These are phyloP conservation scores for Echinochloa phyllopogon DNA, from an alignment of 176 grass and related monocot genomes.

Conservation along the genomic window DNA sequence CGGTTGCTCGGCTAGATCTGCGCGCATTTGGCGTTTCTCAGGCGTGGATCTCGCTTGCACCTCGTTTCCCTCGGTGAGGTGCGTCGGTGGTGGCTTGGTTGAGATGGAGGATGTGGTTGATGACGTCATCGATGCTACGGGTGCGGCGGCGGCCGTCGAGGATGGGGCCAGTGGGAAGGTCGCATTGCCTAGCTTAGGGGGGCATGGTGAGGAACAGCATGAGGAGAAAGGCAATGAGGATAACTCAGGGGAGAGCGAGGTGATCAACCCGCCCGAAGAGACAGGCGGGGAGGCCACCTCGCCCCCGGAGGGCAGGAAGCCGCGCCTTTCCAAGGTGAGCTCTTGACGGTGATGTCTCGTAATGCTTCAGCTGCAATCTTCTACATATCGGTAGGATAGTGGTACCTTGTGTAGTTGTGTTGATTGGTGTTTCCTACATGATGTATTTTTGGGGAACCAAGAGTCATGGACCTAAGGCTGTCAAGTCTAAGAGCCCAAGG, in stretches of 20 bases:
- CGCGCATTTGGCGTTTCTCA: constrained; percentile 43
- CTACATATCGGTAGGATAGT: neutral
- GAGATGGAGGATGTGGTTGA: constrained; percentile 43
- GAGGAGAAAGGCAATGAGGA: constrained; percentile 44
- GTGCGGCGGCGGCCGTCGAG: constrained; percentile 13
- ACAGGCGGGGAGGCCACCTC: constrained; percentile 49
- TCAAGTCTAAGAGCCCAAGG: constrained; percentile 51
- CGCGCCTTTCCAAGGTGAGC: constrained; percentile 43
- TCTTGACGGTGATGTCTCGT: neutral
- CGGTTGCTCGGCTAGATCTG: constrained; percentile 49
- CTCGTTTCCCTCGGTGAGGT: constrained; percentile 1
- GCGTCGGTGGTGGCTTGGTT: neutral
- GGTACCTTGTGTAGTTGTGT: neutral
- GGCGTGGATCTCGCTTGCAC: constrained; percentile 36
- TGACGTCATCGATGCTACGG: constrained; percentile 20
- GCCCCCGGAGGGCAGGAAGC: constrained; percentile 39
- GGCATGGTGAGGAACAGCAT: constrained; percentile 4
- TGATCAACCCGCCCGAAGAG: constrained; percentile 63
- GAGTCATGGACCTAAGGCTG: constrained; percentile 46
- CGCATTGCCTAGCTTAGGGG: constrained; percentile 16
- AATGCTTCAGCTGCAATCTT: neutral
- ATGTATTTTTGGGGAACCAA: constrained; percentile 43
- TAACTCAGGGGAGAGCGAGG: constrained; percentile 51
- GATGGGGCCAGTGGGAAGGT: constrained; percentile 40
- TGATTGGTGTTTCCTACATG: neutral